Evolutionary conservation across 768 basidiomycete species (phyloP), one percentile per base, ranked within the genome.

Genomic region (Myochromella boudieri): DNA sequence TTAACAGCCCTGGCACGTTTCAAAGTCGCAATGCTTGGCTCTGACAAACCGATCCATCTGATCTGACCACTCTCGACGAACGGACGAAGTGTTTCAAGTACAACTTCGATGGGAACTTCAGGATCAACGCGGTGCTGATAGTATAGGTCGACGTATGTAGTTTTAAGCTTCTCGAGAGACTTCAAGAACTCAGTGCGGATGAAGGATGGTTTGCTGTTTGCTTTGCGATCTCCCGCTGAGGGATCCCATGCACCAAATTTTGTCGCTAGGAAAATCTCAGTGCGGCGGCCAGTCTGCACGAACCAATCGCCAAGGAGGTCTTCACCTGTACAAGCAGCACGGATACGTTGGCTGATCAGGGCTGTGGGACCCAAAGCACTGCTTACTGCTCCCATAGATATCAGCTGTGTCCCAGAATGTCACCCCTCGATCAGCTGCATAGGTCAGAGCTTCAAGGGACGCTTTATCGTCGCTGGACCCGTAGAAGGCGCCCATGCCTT

Each of bases 31-130:
- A 69, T 69, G 8, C 68, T 72, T 46, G 65, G 67, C 52, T 81
- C 80, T 6, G 75, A 81, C 6, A 81, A 60, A 4, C 79, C 78
- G 17, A 81, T 63, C 52, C 77, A 74, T 44, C 71, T 72, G 34
- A 78, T 44, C 27, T 48, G 34, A 7, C 55, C 55, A 0, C 32
- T 53, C 10, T 51, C 43, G 0, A 58, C 40, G 28, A 42, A 46
- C 3, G 34, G 46, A 1, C 20, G 8, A 12, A 43, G 7, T 40
- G 48, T 29, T 11, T 22, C 37, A 18, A 48, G 21, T 44, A 56
- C 24, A 42, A 71, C 71, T 60, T 80, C 78, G 15, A 80, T 80
- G 2, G 77, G 76, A 1, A 67, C 65, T 0, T 55, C 59, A 4
- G 59, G 54, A 48, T 78, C 76, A 5, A 71, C 68, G 14, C 75